Base-by-base conservation (phyloP, 2,329 filamentous ascomycete species). In the Ceratocystis cubensis region DNA sequence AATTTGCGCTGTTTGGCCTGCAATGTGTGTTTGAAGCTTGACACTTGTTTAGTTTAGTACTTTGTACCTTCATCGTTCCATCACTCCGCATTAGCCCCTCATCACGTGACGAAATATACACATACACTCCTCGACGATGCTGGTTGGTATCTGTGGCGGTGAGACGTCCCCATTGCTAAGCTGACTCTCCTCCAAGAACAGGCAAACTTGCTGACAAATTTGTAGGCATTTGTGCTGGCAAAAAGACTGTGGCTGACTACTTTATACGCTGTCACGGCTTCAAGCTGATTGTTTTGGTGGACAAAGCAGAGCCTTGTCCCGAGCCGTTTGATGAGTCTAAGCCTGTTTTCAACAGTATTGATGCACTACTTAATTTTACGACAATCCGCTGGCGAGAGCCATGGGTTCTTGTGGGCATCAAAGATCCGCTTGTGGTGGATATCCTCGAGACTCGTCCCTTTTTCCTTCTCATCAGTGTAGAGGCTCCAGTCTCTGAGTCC, bases 401-500 rank as follows among this genome's bases (percentile, higher is more conserved):
- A 66, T 99, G 89, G 83, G 90, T 97, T 17, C 94, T 87, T 1
- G 94, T 88, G 2, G 88, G 94, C 73, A 86, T 96, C 69, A 84
- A 86, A 77, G 84, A 86, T 70, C 88, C 91, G 71, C 75, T 76
- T 2, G 82, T 87, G 6, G 82, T 96, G 3, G 89, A 96, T 71
- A 81, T 85, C 28, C 84, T 96, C 63, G 78, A 86, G 68, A 82
- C 87, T 22, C 84, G 94, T 6, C 94, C 94, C 0, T 96, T 96
- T 78, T 97, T 97, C 79, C 82, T 99, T 63, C 84, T 97, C 44
- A 80, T 99, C 72, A 93, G 90, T 74, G 86, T 97, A 61, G 93
- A 97, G 75, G 93, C 92, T 3, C 94, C 94, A 1, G 81, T 96
- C 59, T 88, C 84, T 63, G 80, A 93, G 57, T 88, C 94, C 64